These are phyloP conservation scores for Dendrobium huoshanense DNA, from an alignment of 106 monocot genomes.

Conservation along the genomic window DNA sequence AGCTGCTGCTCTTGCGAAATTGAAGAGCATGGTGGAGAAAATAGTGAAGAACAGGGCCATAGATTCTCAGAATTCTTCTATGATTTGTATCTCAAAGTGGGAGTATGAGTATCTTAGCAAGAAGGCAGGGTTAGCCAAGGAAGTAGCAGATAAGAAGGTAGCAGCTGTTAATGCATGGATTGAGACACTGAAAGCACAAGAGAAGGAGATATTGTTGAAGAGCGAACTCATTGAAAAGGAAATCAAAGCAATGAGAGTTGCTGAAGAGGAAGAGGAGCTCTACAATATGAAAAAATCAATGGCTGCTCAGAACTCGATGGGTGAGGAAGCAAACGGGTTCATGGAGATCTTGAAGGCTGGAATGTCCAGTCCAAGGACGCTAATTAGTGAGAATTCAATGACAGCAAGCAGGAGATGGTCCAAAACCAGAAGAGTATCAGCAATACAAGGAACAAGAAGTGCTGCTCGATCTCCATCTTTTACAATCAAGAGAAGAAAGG, in stretches of 20 bases:
- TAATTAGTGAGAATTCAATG: background rate
- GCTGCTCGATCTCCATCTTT: constrained; percentile 33
- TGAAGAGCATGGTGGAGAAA: constrained; percentile 35
- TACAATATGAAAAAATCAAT: background rate
- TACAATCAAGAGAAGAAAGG: constrained; percentile 40
- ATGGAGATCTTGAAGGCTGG: background rate
- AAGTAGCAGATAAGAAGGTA: constrained; percentile 54
- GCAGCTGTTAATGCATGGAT: constrained; percentile 59
- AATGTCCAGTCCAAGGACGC: background rate
- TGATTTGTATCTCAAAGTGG: constrained; percentile 39
- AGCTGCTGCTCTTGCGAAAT: constrained; percentile 33
- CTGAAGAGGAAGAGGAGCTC: constrained; percentile 1
- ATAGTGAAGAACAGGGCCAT: constrained; percentile 17
- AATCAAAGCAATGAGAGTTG: constrained; percentile 26
- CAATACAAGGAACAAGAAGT: constrained; percentile 13
- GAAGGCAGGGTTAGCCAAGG: constrained; percentile 27
- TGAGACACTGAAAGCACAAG: constrained; percentile 45
- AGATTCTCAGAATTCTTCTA: constrained; percentile 13
- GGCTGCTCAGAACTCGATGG: constrained; percentile 6
- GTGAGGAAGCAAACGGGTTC: background rate
- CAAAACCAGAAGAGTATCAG: constrained; percentile 25
- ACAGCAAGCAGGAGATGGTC: constrained; percentile 15
- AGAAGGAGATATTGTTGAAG: constrained; percentile 40
- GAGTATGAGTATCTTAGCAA: constrained; percentile 68
- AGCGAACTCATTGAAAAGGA: constrained; percentile 28